Conservation (phyloP, 2,329 filamentous ascomycete species). For the Colletotrichum sp. region DNA sequence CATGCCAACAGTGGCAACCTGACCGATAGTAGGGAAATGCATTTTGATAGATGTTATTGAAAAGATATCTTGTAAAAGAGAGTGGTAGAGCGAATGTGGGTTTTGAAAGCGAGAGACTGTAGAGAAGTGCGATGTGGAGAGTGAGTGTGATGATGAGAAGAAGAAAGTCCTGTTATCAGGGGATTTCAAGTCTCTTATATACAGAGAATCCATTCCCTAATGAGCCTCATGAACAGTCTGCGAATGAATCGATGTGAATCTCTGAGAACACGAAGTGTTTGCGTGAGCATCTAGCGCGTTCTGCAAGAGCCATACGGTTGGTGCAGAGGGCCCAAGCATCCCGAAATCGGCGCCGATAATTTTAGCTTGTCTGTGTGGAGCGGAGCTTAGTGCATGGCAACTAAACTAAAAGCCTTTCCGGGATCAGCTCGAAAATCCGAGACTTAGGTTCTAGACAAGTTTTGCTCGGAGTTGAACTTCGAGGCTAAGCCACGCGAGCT, state of each 20-base stretch:
- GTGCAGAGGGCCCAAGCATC: neutral
- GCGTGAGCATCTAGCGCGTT: neutral
- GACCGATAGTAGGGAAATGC: conserved; percentile 12
- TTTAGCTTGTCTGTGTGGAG: neutral
- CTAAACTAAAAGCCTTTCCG: neutral
- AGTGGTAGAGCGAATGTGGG: neutral
- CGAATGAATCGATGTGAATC: neutral
- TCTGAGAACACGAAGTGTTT: neutral
- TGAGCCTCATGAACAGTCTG: neutral
- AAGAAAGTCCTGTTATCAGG: neutral
- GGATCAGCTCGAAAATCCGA: neutral
- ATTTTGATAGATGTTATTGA: neutral
- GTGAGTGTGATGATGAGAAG: neutral
- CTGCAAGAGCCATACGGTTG: neutral
- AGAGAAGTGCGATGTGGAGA: neutral
- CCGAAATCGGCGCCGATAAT: neutral
- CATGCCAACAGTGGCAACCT: conserved; percentile 16
- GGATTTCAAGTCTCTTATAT: neutral
- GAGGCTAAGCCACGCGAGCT: neutral
- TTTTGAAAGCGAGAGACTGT: neutral
- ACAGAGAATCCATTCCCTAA: neutral
- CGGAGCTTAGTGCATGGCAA: neutral
- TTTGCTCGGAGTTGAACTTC: neutral
- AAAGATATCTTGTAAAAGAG: neutral
- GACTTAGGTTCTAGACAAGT: neutral